phyloP scores from a whole-genome alignment of 345 rosid species.

The Kandelia obovata region DNA sequence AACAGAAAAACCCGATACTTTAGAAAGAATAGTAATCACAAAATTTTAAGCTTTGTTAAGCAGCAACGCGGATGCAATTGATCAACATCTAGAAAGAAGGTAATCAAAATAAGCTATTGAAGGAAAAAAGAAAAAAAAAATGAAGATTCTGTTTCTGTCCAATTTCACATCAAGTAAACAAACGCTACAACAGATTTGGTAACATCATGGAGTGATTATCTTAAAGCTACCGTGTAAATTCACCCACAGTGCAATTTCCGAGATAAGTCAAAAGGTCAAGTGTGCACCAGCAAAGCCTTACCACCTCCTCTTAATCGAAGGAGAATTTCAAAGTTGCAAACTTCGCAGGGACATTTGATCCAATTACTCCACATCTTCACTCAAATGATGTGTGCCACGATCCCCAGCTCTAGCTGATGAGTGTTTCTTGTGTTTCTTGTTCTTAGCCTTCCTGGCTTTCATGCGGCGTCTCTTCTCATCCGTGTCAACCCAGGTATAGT shows the following conservation, averaged over 20 bases:
- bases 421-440: slow-evolving; percentile 64
- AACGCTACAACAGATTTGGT: slow-evolving; percentile 24
- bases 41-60: slow-evolving; percentile 29
- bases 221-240: slow-evolving; percentile 27
- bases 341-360: neutral
- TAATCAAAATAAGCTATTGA: neutral
- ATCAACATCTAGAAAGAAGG: slow-evolving; percentile 22
- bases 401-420: slow-evolving; percentile 44
- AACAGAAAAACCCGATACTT: neutral
- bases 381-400: slow-evolving; percentile 27
- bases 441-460: slow-evolving; percentile 90
- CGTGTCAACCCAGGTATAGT: slow-evolving; percentile 88
- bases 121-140: slow-evolving; percentile 19
- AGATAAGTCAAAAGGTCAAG: slow-evolving; percentile 27
- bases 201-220: slow-evolving; percentile 28
- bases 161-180: slow-evolving; percentile 38
- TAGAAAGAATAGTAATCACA: slow-evolving; percentile 28
- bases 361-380: slow-evolving; percentile 46
- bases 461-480: slow-evolving; percentile 88
- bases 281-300: slow-evolving; percentile 24
- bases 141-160: slow-evolving; percentile 26
- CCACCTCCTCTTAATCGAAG: slow-evolving; percentile 24
- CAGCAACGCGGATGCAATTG: slow-evolving; percentile 35
- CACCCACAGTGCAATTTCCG: slow-evolving; percentile 11
- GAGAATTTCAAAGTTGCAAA: slow-evolving; percentile 5